phyloP scores from a whole-genome alignment of 768 basidiomycete species.

The Chalciporus piperatus region DNA sequence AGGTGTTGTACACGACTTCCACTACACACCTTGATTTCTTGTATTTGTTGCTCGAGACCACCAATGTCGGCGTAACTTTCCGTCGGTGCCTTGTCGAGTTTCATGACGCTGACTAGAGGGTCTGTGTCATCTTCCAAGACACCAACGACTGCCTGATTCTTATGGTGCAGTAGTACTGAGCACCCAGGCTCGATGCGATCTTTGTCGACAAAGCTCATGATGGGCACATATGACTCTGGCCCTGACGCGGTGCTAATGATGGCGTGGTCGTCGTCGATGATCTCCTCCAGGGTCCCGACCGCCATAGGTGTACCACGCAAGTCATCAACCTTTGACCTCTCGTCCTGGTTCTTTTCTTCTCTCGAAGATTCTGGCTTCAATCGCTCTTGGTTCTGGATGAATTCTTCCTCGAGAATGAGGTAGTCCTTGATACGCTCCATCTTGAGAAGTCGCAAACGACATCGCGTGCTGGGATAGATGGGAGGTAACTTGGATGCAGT shows the following conservation, averaged over 20 bases:
- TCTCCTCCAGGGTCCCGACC: slow-evolving; percentile 97
- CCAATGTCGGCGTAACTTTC: slow-evolving; percentile 99
- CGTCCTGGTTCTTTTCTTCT: slow-evolving; percentile 96
- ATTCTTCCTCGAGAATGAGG: slow-evolving; percentile 92
- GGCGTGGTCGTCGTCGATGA: slow-evolving; percentile 98
- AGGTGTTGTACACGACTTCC: not conserved
- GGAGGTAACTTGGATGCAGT: slow-evolving; percentile 88
- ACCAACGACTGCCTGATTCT: slow-evolving; percentile 91
- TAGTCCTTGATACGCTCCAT: slow-evolving; percentile 99
- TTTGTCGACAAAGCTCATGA: slow-evolving; percentile 98
- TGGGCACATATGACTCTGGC: slow-evolving; percentile 95
- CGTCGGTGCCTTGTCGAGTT: slow-evolving; percentile 97
- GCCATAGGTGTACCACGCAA: slow-evolving; percentile 95
- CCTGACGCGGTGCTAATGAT: slow-evolving; percentile 94
- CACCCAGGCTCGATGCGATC: slow-evolving; percentile 96
- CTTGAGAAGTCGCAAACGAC: slow-evolving; percentile 92
- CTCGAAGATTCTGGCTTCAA: slow-evolving; percentile 82
- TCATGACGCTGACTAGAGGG: slow-evolving; percentile 97
- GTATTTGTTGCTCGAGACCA: slow-evolving; percentile 94
- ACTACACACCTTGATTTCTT: slow-evolving; percentile 89
- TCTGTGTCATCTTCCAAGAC: slow-evolving; percentile 94
- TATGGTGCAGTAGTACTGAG: slow-evolving; percentile 92
- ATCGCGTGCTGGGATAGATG: slow-evolving; percentile 92
- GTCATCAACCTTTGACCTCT: slow-evolving; percentile 90
- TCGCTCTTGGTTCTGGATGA: slow-evolving; percentile 88